These are phyloP conservation scores for Whalleya microplaca DNA, from an alignment of 2,329 filamentous ascomycete genomes.

Conservation along the genomic window DNA sequence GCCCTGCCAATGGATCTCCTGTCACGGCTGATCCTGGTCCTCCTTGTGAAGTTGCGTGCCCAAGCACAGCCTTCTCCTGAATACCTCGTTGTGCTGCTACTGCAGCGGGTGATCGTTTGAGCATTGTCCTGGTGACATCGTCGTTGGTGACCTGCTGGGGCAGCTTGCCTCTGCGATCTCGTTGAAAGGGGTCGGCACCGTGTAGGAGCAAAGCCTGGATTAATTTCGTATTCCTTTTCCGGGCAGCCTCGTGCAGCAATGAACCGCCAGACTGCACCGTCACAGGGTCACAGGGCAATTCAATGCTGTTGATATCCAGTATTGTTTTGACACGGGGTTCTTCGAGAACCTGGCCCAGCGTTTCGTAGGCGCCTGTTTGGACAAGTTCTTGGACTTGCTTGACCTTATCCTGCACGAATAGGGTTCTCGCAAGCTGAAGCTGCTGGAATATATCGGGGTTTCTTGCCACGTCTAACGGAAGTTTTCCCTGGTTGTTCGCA, in stretches of 20 bases:
- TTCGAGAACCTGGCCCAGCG: constrained; percentile 77
- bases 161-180: constrained; percentile 92
- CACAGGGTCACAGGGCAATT: constrained; percentile 78
- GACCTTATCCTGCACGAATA: constrained; percentile 87
- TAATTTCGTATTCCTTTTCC: constrained; percentile 82
- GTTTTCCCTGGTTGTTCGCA: constrained; percentile 80
- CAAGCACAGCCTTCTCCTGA: constrained; percentile 94
- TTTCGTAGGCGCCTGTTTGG: constrained; percentile 71
- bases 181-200: constrained; percentile 92
- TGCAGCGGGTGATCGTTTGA: constrained; percentile 93
- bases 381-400: constrained; percentile 83
- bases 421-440: constrained; percentile 84
- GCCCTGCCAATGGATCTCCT: constrained; percentile 68
- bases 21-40: constrained; percentile 56
- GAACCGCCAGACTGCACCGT: constrained; percentile 87
- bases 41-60: constrained; percentile 64
- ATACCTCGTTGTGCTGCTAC: constrained; percentile 93
- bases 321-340: constrained; percentile 85
- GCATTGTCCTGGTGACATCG: constrained; percentile 81
- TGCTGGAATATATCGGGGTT: constrained; percentile 96
- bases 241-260: constrained; percentile 88
- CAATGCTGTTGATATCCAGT: constrained; percentile 89
- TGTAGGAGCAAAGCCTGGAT: constrained; percentile 91
- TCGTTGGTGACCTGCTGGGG: constrained; percentile 97
- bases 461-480: constrained; percentile 84